These are phyloP conservation scores for Neurospora sublineolata DNA, from an alignment of 495 filamentous ascomycete genomes.

Conservation along the genomic window DNA sequence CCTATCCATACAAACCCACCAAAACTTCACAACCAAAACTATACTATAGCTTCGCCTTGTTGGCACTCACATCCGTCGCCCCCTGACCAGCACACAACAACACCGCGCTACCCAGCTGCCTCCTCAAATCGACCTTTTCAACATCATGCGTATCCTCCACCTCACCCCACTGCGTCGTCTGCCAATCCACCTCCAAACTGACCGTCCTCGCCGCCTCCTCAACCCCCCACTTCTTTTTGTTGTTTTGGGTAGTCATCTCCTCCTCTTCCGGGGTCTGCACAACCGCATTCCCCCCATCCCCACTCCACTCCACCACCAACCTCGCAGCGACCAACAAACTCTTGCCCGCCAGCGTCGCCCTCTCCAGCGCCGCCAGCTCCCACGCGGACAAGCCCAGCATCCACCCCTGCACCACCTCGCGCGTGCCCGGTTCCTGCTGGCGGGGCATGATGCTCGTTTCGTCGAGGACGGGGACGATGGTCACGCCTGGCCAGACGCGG, in stretches of 20 bases:
- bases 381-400: conserved; percentile 54
- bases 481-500: conserved; percentile 75
- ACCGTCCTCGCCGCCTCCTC: conserved; percentile 66
- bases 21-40: neutral
- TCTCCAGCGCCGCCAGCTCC: conserved; percentile 79
- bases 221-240: conserved; percentile 39
- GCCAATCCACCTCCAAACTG: conserved; percentile 79
- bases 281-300: conserved; percentile 32
- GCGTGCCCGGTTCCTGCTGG: conserved; percentile 57
- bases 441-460: conserved; percentile 58
- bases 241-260: neutral
- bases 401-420: conserved; percentile 70
- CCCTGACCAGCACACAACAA: conserved; percentile 56
- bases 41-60: neutral
- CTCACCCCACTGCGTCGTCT: conserved; percentile 85
- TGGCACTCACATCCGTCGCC: neutral
- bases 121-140: conserved; percentile 76
- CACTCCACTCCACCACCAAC: conserved; percentile 80
- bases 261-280: conserved; percentile 7
- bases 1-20: neutral
- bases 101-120: conserved; percentile 80
- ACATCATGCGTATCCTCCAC: conserved; percentile 99
- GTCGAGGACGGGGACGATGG: conserved; percentile 66
- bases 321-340: conserved; percentile 67
- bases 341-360: conserved; percentile 74